Conservation (phyloP, 225 moss, liverwort and hornwort genomes). For the Physcomitrellopsis africana region DNA sequence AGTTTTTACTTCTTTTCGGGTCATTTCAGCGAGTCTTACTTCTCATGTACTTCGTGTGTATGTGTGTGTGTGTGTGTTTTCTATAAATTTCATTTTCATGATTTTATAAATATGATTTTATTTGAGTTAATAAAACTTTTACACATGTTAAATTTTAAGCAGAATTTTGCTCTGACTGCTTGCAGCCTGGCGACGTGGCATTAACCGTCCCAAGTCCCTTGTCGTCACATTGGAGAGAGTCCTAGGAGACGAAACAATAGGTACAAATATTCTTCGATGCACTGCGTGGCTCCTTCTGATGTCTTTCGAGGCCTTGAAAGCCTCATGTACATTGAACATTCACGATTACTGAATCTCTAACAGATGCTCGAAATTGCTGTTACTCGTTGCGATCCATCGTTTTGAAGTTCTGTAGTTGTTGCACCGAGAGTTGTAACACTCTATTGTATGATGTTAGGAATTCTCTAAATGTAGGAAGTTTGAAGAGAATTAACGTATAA, state of each 20-base stretch:
- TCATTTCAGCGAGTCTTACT: neutral
- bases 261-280: conserved; percentile 42
- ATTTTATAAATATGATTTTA: too few species aligned
- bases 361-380: neutral
- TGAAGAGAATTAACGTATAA: conserved; percentile 17
- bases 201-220: conserved; percentile 79
- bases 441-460: neutral
- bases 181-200: conserved; percentile 95
- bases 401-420: neutral
- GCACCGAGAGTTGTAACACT: neutral
- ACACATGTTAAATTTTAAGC: too few species aligned
- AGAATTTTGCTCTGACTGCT: conserved; percentile 13
- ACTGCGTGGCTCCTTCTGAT: conserved; percentile 1
- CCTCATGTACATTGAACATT: neutral
- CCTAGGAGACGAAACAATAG: conserved; percentile 95
- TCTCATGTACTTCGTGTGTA: neutral
- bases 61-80: too few species aligned
- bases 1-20: neutral
- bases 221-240: conserved; percentile 98
- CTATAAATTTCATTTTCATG: too few species aligned
- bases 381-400: conserved; percentile 13
- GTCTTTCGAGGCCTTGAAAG: conserved; percentile 13
- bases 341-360: neutral
- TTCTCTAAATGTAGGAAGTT: too few species aligned
- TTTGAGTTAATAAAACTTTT: too few species aligned